phyloP scores from a whole-genome alignment of 371 early-diverging fungal genomes.

The Thermomucor indicae-seudaticae region DNA sequence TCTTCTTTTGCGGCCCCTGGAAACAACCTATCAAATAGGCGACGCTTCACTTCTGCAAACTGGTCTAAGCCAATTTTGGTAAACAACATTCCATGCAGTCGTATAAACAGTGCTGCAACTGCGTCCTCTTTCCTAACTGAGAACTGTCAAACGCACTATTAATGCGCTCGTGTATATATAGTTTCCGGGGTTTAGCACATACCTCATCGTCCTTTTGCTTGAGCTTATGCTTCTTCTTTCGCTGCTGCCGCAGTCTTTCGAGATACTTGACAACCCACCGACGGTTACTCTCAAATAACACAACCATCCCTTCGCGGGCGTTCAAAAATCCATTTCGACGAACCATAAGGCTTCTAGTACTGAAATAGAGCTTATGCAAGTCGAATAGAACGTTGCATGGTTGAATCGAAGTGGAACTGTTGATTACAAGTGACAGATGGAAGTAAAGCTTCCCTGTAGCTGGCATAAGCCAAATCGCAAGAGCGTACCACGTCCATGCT shows the following conservation, averaged over 20 bases:
- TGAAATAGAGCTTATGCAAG: constrained; percentile 37
- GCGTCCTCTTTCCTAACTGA: too few species aligned
- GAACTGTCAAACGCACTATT: too few species aligned
- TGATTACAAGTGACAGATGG: constrained; percentile 31
- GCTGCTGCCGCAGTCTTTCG: not conserved
- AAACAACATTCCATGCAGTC: constrained; percentile 64
- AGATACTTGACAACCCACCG: constrained; percentile 28
- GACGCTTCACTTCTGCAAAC: constrained; percentile 35
- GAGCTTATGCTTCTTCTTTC: too few species aligned
- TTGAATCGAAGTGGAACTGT: not conserved
- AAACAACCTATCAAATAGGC: constrained; percentile 31
- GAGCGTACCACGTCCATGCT: constrained; percentile 50
- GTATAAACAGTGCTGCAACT: constrained; percentile 42
- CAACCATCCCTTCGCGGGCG: constrained; percentile 42
- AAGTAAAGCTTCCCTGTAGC: constrained; percentile 50
- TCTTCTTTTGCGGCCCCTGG: not conserved
- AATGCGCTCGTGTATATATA: too few species aligned
- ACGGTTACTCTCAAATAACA: constrained; percentile 41
- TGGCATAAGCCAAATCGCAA: constrained; percentile 58
- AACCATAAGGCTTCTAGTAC: constrained; percentile 43
- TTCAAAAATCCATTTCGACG: constrained; percentile 42
- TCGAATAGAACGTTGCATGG: constrained; percentile 1
- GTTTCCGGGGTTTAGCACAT: too few species aligned
- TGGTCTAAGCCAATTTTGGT: constrained; percentile 63
- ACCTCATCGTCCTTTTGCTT: too few species aligned